phyloP scores from a whole-genome alignment of 1,284 basidiomycete genomes.

The Porphyrellus sp. region DNA sequence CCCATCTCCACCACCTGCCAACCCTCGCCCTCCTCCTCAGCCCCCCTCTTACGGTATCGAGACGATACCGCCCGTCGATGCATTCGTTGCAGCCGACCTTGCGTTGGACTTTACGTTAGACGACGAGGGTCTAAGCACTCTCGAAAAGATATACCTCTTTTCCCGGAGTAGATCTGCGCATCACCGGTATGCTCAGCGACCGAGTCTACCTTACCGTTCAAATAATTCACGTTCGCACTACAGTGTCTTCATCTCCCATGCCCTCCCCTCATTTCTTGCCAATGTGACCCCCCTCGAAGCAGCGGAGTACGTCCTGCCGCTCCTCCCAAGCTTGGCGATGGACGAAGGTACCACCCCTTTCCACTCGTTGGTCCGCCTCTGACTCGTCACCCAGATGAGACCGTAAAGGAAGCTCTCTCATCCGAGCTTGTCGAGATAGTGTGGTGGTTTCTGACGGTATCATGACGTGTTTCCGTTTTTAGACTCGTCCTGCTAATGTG shows the following conservation, averaged over 20 bases:
- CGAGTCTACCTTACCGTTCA: constrained; percentile 1
- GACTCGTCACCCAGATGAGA: constrained; percentile 61
- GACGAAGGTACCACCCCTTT: constrained; percentile 65
- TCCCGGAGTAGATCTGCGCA: constrained; percentile 83
- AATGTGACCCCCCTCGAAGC: constrained; percentile 85
- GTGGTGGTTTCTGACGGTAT: constrained; percentile 88
- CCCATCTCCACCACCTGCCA: constrained; percentile 26
- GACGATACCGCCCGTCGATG: constrained; percentile 32
- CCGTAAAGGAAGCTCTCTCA: constrained; percentile 89
- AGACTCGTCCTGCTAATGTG: constrained; percentile 12
- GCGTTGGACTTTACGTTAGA: constrained; percentile 56
- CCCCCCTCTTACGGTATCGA: constrained; percentile 27
- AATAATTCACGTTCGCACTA: constrained; percentile 5
- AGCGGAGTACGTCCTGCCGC: constrained; percentile 90
- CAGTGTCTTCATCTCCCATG: constrained; percentile 79
- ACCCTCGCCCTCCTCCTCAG: constrained; percentile 16
- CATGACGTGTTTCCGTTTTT: constrained; percentile 25
- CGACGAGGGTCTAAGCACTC: constrained; percentile 74
- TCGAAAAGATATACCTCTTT: constrained; percentile 94
- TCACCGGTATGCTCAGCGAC: constrained; percentile 50
- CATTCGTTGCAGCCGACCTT: constrained; percentile 36
- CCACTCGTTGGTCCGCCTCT: constrained; percentile 9
- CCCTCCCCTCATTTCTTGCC: constrained; percentile 70
- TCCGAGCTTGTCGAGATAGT: constrained; percentile 79
- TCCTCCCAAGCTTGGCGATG: constrained; percentile 83